A percentile compares a stretch with the other conserved stretches of the same genome.
phyloP scores from a whole-genome alignment of 129 eudicot species.

The Sambucus nigra region DNA sequence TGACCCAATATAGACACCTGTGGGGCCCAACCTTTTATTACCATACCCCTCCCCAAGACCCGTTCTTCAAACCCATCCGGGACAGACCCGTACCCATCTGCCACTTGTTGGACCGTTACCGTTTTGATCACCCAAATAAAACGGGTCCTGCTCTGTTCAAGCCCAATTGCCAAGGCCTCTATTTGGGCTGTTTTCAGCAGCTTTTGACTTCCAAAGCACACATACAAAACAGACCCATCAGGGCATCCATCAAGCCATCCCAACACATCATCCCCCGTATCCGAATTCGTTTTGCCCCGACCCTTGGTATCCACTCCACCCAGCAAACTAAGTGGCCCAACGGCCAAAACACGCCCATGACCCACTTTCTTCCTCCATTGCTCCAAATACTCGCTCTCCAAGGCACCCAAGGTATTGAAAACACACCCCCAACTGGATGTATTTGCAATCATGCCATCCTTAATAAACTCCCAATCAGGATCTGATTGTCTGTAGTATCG shows the following conservation, averaged over 20 bases:
- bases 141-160: slow-evolving; percentile 44
- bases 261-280: slow-evolving; percentile 14
- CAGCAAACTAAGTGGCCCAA: slow-evolving; percentile 23
- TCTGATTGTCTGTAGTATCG: slow-evolving; percentile 28
- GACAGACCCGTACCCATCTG: slow-evolving; percentile 18
- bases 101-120: slow-evolving; percentile 20
- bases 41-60: slow-evolving; percentile 38
- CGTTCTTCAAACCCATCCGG: slow-evolving; percentile 33
- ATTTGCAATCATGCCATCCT: slow-evolving; percentile 26
- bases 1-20: slow-evolving; percentile 58
- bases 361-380: slow-evolving; percentile 20
- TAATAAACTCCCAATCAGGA: slow-evolving; percentile 32
- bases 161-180: slow-evolving; percentile 45
- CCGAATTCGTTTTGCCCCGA: slow-evolving; percentile 8
- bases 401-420: slow-evolving; percentile 42
- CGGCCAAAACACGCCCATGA: slow-evolving; percentile 36
- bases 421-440: slow-evolving; percentile 51
- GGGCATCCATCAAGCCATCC: slow-evolving; percentile 32
- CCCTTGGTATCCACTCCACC: slow-evolving; percentile 5
- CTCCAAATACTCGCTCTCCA: slow-evolving; percentile 41
- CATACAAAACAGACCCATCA: slow-evolving; percentile 39
- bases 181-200: slow-evolving; percentile 27
- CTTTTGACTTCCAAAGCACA: slow-evolving; percentile 58
- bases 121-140: slow-evolving; percentile 59
- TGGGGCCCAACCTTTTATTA: slow-evolving; percentile 65